These are phyloP conservation scores for Jacaranda copaia DNA, from an alignment of 257 asterid species.

Conservation along the genomic window DNA sequence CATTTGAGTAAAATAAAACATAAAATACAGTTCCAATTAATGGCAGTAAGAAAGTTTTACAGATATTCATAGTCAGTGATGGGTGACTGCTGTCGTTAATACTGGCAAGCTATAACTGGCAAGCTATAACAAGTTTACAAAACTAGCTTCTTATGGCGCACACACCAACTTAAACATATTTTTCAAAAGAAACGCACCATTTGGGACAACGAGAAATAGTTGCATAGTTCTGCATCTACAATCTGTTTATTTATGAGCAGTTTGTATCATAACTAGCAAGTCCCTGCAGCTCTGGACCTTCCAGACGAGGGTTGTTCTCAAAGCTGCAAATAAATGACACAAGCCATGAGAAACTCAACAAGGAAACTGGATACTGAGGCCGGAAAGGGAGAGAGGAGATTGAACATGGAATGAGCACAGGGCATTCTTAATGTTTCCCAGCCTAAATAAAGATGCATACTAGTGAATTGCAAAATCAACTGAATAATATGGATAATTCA, in stretches of 20 bases:
- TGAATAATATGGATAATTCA: not conserved
- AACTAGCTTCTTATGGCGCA: slow-evolving; percentile 38
- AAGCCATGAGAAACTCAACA: not conserved
- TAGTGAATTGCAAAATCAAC: not conserved
- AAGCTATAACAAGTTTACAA: slow-evolving; percentile 32
- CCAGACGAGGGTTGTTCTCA: slow-evolving; percentile 81
- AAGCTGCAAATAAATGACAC: slow-evolving; percentile 52
- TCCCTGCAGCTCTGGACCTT: slow-evolving; percentile 89
- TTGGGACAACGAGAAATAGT: slow-evolving; percentile 30
- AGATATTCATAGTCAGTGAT: slow-evolving; percentile 16
- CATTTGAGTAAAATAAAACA: not conserved
- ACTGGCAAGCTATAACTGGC: slow-evolving; percentile 31
- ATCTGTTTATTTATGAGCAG: slow-evolving; percentile 56
- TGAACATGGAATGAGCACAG: not conserved
- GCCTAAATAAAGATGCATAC: not conserved
- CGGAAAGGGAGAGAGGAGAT: slow-evolving; percentile 1
- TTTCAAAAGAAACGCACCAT: slow-evolving; percentile 24
- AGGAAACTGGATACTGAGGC: not conserved
- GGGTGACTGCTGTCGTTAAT: slow-evolving; percentile 32
- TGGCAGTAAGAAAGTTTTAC: slow-evolving; percentile 9
- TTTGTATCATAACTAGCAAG: slow-evolving; percentile 81
- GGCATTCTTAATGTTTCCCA: not conserved
- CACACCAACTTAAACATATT: slow-evolving; percentile 28
- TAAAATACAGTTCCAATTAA: slow-evolving; percentile 7
- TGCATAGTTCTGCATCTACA: slow-evolving; percentile 30